A percentile compares a stretch with the other conserved stretches of the same genome.
These are phyloP conservation scores for Lactuca sativa DNA, from an alignment of 129 eudicot species.

Conservation along the genomic window DNA sequence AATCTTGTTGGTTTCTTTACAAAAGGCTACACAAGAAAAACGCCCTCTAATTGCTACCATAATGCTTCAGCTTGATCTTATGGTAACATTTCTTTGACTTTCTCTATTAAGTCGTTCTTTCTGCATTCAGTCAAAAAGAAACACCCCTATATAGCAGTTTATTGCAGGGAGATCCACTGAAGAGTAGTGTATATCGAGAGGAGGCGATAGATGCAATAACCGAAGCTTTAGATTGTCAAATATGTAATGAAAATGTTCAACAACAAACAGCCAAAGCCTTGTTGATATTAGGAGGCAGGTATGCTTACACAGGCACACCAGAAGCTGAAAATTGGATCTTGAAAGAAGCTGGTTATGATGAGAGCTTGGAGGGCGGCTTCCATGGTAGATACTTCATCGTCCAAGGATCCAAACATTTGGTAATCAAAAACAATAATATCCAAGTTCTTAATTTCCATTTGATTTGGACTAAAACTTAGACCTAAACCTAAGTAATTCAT, in stretches of 20 bases:
- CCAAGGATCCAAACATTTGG: conserved; percentile 41
- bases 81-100: conserved; percentile 43
- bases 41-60: conserved; percentile 61
- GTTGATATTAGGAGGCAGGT: conserved; percentile 62
- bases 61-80: conserved; percentile 72
- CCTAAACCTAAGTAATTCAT: not conserved
- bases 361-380: conserved; percentile 40
- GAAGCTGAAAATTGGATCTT: conserved; percentile 60
- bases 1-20: conserved; percentile 57
- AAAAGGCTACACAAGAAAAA: conserved; percentile 57
- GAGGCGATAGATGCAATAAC: conserved; percentile 67
- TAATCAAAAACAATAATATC: conserved; percentile 20
- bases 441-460: not conserved
- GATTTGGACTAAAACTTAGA: not conserved
- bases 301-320: conserved; percentile 59
- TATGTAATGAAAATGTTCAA: conserved; percentile 50
- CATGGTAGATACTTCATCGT: conserved; percentile 31
- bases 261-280: conserved; percentile 63
- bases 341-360: conserved; percentile 58
- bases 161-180: conserved; percentile 76
- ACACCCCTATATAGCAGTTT: conserved; percentile 17
- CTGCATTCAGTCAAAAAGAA: not conserved
- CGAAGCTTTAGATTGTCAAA: conserved; percentile 46
- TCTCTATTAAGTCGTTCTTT: not conserved
- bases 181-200: conserved; percentile 67